Conservation (phyloP, 179 eudicot genomes). For the Corrigiola litoralis region DNA sequence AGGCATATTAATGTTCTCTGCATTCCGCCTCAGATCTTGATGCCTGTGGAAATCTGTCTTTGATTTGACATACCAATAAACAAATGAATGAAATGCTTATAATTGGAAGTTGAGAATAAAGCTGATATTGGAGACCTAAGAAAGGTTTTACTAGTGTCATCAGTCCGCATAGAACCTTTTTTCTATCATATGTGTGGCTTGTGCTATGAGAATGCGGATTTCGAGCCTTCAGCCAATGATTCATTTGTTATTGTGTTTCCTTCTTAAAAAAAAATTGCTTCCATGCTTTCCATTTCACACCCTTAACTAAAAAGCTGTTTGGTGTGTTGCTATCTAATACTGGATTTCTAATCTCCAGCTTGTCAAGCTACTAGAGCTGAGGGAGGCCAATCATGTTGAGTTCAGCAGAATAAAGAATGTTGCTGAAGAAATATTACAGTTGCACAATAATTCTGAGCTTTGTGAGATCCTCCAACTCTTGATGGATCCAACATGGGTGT, state of each 20-base stretch:
- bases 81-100: constrained; percentile 5
- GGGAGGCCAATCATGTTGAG: constrained; percentile 97
- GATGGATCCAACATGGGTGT: constrained; percentile 90
- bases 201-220: too few species aligned
- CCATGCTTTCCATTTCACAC: background rate
- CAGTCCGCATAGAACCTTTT: background rate
- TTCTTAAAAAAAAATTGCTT: background rate
- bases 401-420: constrained; percentile 85
- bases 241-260: background rate
- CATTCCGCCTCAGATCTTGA: background rate
- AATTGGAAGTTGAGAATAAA: too few species aligned
- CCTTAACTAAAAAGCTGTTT: background rate
- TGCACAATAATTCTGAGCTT: constrained; percentile 67
- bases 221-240: too few species aligned
- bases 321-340: constrained; percentile 8
- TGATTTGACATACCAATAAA: background rate
- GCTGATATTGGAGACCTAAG: too few species aligned
- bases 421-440: constrained; percentile 69
- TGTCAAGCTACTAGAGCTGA: constrained; percentile 94
- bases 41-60: background rate
- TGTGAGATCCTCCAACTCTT: constrained; percentile 57
- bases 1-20: too few species aligned
- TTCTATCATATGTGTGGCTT: background rate
- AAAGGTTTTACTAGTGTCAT: background rate
- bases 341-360: constrained; percentile 54